Conservation (phyloP, 208 protist genomes). For the Leishmania amazonensis region DNA sequence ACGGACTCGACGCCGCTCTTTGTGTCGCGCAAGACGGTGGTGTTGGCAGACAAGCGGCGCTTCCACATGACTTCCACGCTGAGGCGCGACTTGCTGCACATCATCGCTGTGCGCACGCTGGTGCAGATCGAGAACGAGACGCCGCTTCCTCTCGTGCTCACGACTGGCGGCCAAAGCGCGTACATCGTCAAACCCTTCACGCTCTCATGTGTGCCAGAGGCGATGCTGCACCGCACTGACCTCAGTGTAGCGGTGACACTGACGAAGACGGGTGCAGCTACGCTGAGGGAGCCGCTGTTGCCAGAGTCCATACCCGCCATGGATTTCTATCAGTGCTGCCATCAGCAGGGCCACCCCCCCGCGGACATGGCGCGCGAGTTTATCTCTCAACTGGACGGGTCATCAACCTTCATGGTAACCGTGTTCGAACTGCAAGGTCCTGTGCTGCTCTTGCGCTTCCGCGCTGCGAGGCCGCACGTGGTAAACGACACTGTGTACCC, state of each 20-base stretch:
- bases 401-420: conserved; percentile 31
- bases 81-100: conserved; percentile 11
- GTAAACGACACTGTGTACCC: conserved; percentile 36
- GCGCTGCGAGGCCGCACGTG: conserved; percentile 16
- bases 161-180: conserved; percentile 12
- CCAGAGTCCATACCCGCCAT: conserved; percentile 16
- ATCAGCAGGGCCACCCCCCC: conserved; percentile 17
- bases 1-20: conserved; percentile 10
- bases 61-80: conserved; percentile 31
- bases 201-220: conserved; percentile 36
- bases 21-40: conserved; percentile 8
- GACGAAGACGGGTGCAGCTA: background rate
- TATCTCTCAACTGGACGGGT: conserved; percentile 32
- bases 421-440: conserved; percentile 20
- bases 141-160: conserved; percentile 21
- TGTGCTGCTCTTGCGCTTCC: conserved; percentile 28
- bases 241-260: conserved; percentile 20
- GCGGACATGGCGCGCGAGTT: conserved; percentile 28
- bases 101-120: conserved; percentile 22
- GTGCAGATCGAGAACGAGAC: conserved; percentile 37
- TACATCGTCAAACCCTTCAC: conserved; percentile 18
- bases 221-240: conserved; percentile 26
- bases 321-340: conserved; percentile 22
- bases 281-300: conserved; percentile 29
- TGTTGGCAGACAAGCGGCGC: conserved; percentile 23